Evolutionary conservation across 495 filamentous ascomycete species (phyloP).

Genomic region (Hyaloscypha finlandica): DNA sequence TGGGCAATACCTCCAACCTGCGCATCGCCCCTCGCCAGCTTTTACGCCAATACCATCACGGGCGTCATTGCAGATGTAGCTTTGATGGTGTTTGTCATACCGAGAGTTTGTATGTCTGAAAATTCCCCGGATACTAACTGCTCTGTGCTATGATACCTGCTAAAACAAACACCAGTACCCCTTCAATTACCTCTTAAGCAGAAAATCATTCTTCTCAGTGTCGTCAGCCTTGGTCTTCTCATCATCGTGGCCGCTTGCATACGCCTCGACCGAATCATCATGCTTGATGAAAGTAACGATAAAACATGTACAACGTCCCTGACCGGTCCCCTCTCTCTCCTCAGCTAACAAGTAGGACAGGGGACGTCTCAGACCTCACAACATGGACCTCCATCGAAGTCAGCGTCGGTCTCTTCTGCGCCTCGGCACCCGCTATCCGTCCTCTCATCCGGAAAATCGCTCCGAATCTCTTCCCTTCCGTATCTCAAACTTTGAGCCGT

Average conservation of each 20-base stretch:
- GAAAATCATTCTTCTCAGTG: constrained; percentile 14
- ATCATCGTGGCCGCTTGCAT: constrained; percentile 17
- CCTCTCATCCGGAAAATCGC: constrained; percentile 23
- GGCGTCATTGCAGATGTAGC: constrained; percentile 19
- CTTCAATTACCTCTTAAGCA: constrained; percentile 16
- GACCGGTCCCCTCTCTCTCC: background rate
- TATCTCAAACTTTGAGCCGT: too few species aligned
- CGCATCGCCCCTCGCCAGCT: too few species aligned
- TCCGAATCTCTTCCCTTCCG: background rate
- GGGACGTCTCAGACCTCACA: constrained; percentile 19
- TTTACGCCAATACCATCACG: background rate
- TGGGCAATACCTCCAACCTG: too few species aligned
- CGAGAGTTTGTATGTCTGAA: constrained; percentile 19
- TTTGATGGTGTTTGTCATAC: constrained; percentile 23
- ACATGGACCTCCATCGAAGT: constrained; percentile 26
- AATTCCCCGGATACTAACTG: background rate
- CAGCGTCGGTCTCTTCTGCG: constrained; percentile 18
- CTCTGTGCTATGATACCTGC: background rate
- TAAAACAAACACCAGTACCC: constrained; percentile 1
- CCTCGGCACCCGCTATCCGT: constrained; percentile 16
- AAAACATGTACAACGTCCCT: constrained; percentile 7
- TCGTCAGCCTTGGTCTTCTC: constrained; percentile 16
- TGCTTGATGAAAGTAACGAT: background rate
- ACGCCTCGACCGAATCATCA: background rate
- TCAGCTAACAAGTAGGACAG: background rate